These are phyloP conservation scores for Colletotrichum salicis DNA, from an alignment of 2,329 filamentous ascomycete species.

Conservation along the genomic window DNA sequence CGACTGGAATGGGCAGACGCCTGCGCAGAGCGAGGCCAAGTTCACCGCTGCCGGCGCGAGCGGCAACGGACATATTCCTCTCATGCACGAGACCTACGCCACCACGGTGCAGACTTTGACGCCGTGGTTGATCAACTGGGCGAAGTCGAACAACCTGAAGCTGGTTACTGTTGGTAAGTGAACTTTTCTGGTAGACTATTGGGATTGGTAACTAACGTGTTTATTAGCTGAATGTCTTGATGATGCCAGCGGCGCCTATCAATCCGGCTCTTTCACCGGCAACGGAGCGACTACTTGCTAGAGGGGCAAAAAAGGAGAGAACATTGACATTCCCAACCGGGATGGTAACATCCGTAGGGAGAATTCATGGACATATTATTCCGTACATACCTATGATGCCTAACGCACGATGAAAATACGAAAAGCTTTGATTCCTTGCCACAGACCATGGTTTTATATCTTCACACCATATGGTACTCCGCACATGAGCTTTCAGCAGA, in stretches of 20 bases:
- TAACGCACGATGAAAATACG: background rate
- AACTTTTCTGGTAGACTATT: background rate
- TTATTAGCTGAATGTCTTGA: slow-evolving; percentile 54
- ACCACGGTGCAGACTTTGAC: slow-evolving; percentile 60
- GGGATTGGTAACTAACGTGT: background rate
- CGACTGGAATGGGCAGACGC: slow-evolving; percentile 67
- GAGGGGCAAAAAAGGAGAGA: background rate
- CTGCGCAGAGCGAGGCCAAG: slow-evolving; percentile 62
- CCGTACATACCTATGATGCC: background rate
- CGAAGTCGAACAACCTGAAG: slow-evolving; percentile 57
- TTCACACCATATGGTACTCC: too few species aligned
- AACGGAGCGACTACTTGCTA: slow-evolving; percentile 48
- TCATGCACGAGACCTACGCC: slow-evolving; percentile 67
- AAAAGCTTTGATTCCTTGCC: background rate
- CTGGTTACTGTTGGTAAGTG: slow-evolving; percentile 62
- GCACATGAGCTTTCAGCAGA: too few species aligned
- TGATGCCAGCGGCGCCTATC: slow-evolving; percentile 53
- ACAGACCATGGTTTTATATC: background rate
- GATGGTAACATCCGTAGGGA: background rate
- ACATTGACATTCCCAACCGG: background rate
- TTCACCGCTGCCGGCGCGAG: slow-evolving; percentile 57
- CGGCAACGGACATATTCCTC: slow-evolving; percentile 63
- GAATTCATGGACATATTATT: background rate
- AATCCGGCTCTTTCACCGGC: slow-evolving; percentile 50
- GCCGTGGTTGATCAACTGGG: slow-evolving; percentile 62